phyloP scores from a whole-genome alignment of 495 filamentous ascomycete genomes.

The Darksidea phi region DNA sequence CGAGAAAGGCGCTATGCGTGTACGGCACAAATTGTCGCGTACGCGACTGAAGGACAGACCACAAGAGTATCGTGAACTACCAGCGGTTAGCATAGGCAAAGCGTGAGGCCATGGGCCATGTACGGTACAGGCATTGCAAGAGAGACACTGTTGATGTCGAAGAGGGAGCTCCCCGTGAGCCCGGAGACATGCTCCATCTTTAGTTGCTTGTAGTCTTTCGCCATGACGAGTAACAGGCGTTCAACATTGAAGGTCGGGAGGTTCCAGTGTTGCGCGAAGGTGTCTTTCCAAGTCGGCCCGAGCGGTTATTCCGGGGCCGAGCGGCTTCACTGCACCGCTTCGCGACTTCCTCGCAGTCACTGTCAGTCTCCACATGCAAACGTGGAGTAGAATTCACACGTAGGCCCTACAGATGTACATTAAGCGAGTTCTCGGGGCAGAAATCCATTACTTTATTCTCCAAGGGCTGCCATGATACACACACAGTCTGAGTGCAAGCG shows the following conservation, averaged over 20 bases:
- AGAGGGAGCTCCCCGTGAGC: slow-evolving; percentile 77
- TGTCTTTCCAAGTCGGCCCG: too few species aligned
- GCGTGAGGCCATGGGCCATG: slow-evolving; percentile 7
- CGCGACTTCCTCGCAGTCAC: too few species aligned
- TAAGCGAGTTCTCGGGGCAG: too few species aligned
- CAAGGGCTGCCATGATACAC: too few species aligned
- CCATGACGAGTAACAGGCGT: slow-evolving; percentile 9
- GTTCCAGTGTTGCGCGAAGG: too few species aligned
- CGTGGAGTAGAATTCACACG: too few species aligned
- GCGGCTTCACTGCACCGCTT: too few species aligned
- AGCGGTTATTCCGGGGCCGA: too few species aligned
- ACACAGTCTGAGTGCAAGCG: too few species aligned
- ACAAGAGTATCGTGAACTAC: slow-evolving; percentile 78
- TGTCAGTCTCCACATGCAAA: too few species aligned
- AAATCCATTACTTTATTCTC: too few species aligned
- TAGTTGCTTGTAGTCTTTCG: slow-evolving; percentile 69
- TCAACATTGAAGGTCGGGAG: neutral
- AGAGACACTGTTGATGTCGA: slow-evolving; percentile 83
- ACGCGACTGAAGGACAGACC: slow-evolving; percentile 87
- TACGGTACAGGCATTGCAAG: slow-evolving; percentile 73
- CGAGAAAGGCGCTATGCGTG: slow-evolving; percentile 60
- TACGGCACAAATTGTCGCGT: slow-evolving; percentile 80
- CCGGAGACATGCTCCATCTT: slow-evolving; percentile 97
- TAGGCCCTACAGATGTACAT: too few species aligned
- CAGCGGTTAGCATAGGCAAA: slow-evolving; percentile 6